Percentiles rank a stretch among this genome's conserved stretches.
Conservation (phyloP, 352 stramenopile species). For the Pythium dissotocum region DNA sequence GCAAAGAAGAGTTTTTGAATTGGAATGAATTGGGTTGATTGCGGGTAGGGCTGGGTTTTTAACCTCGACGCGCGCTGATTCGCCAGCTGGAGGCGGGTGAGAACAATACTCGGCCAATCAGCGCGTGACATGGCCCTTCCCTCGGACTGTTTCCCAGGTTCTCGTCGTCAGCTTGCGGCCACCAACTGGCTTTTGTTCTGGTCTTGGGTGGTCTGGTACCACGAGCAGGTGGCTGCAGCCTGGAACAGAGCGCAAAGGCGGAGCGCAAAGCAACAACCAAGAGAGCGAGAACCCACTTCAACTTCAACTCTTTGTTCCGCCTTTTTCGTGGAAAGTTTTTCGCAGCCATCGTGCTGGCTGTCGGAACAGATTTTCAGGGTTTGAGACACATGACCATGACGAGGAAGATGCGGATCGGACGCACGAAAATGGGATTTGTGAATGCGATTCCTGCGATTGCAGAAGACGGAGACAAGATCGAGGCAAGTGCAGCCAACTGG, state of each 20-base stretch:
- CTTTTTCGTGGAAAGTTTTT: conserved; percentile 13
- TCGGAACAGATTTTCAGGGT: not conserved
- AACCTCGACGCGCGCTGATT: conserved; percentile 27
- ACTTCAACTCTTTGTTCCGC: conserved; percentile 24
- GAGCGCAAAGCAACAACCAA: not conserved
- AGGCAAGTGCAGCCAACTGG: not conserved
- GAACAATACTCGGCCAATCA: conserved; percentile 22
- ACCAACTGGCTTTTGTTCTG: conserved; percentile 8
- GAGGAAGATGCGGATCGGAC: not conserved
- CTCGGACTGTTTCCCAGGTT: not conserved
- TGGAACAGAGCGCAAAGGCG: conserved; percentile 5
- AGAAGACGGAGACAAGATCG: not conserved
- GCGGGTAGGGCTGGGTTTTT: conserved; percentile 13
- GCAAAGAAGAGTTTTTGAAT: not conserved
- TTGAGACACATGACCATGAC: not conserved
- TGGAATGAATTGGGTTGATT: not conserved
- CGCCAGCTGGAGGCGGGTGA: conserved; percentile 9
- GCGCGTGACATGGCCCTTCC: not conserved
- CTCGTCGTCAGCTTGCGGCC: conserved; percentile 4
- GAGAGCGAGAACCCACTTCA: conserved; percentile 16
- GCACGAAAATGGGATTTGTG: not conserved
- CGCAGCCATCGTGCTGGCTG: not conserved
- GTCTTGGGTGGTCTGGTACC: not conserved
- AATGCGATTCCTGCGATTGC: not conserved
- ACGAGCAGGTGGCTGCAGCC: not conserved